Base-by-base conservation (phyloP, 225 moss, liverwort and hornwort species). In the Ulota crispa region DNA sequence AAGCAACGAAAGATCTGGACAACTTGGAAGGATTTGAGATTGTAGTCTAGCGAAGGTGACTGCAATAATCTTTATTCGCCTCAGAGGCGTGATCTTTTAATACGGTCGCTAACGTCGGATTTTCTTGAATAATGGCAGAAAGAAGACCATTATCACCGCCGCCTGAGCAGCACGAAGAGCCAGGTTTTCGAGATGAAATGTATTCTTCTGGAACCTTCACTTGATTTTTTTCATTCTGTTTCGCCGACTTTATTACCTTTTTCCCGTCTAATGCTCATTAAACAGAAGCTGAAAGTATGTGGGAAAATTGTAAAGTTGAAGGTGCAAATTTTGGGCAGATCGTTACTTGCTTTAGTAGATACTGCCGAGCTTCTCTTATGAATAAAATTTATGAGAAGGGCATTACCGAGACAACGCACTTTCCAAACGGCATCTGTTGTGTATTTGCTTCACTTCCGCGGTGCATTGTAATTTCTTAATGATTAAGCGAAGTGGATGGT, bases 151-250 rank as follows among this genome's bases (percentile, higher is more conserved):
- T 83, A 52, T 81, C 85, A 64, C 75, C 87, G 70, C 88, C 87
- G 64, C 86, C 84, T 79, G 91, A 80, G 80, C 88, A 88, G n/a
- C 88, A 84, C 21, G 91, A 88, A 64, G 91, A 85, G 72, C 72
- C 83, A 56, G 83, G 81, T 77, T 89, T 87, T 72, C 84, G 88
- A 78, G 88, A 91, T 78, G 91, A 88, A 80, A 89, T 87, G 91
- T 91, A 87, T 64, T 83, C 18, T 28, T 69, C 43, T 53, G 42
- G 27, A 70, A 70, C 65, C 79, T 37, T 55, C 64, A 68, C 59
- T 56, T 73, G 16, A 27, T 19, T 50, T 26, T 60, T 26, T 53
- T 85, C 23, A 59, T 73, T 70, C 70, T 82, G 9, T 67, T 66
- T 27, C 9, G 62, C 61, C 23, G 14, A 3, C 34, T 31, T 66